phyloP scores from a whole-genome alignment of 768 basidiomycete species.

The Leucocoprinus sp. region DNA sequence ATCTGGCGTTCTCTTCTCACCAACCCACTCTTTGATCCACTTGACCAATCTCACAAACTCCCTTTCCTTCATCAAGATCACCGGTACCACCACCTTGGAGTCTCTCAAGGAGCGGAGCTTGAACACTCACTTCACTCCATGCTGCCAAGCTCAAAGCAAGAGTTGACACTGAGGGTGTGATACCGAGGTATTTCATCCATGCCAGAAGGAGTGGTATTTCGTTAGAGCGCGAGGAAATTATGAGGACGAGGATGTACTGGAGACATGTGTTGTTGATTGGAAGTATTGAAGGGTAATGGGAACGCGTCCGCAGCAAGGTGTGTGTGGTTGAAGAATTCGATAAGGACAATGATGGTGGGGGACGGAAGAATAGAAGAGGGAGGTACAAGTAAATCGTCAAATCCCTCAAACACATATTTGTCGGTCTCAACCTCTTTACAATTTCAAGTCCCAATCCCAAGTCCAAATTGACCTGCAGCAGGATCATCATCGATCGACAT shows the following conservation, averaged over 20 bases:
- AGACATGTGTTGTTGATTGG: slow-evolving; percentile 7
- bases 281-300: slow-evolving; percentile 12
- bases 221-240: slow-evolving; percentile 22
- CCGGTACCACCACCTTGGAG: slow-evolving; percentile 12
- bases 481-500: slow-evolving; percentile 10
- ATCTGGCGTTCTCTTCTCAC: slow-evolving; percentile 34
- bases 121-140: slow-evolving; percentile 63
- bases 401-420: slow-evolving; percentile 9
- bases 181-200: slow-evolving; percentile 62
- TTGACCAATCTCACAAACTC: slow-evolving; percentile 36
- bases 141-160: slow-evolving; percentile 57
- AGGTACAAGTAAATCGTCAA: slow-evolving; percentile 12
- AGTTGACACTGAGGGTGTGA: slow-evolving; percentile 46
- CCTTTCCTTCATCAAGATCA: slow-evolving; percentile 11
- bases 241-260: slow-evolving; percentile 17
- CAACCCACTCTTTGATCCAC: slow-evolving; percentile 58
- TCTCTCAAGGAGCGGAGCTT: slow-evolving; percentile 49
- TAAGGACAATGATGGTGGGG: background rate
- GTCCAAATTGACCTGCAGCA: background rate
- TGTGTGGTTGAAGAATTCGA: slow-evolving; percentile 4
- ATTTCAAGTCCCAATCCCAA: slow-evolving; percentile 11
- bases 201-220: slow-evolving; percentile 63
- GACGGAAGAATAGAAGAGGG: background rate
- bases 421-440: slow-evolving; percentile 6
- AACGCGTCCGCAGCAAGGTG: slow-evolving; percentile 4